Evolutionary conservation across 1,139 yeast genomes (phyloP).

Genomic region (Geotrichum restrictum): DNA sequence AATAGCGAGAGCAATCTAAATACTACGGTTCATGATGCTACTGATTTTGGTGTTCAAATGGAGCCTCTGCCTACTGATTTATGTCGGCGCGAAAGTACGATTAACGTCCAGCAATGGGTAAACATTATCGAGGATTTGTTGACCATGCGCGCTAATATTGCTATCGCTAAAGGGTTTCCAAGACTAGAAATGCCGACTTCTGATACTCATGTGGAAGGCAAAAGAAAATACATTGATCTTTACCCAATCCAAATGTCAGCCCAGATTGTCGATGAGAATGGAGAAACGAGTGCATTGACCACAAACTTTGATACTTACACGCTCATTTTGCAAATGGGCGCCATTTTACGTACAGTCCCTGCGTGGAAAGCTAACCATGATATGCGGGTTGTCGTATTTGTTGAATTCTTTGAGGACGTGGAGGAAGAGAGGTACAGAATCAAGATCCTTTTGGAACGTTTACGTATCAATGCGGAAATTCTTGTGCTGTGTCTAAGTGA

Average conservation of each 20-base stretch:
- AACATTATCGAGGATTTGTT: slow-evolving; percentile 85
- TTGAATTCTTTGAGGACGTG: slow-evolving; percentile 68
- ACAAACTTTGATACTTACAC: slow-evolving; percentile 95
- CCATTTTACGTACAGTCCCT: slow-evolving; percentile 86
- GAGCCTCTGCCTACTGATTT: slow-evolving; percentile 69
- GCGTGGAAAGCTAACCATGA: slow-evolving; percentile 78
- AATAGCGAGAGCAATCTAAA: not conserved
- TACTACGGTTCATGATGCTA: not conserved
- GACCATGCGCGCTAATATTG: slow-evolving; percentile 90
- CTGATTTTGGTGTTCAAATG: slow-evolving; percentile 26
- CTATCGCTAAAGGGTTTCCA: slow-evolving; percentile 84
- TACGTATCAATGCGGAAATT: slow-evolving; percentile 78
- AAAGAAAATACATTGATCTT: slow-evolving; percentile 58
- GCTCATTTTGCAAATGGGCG: slow-evolving; percentile 84
- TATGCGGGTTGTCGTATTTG: slow-evolving; percentile 82
- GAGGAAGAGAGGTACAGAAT: slow-evolving; percentile 65
- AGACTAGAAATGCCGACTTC: slow-evolving; percentile 52
- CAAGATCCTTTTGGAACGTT: slow-evolving; percentile 56
- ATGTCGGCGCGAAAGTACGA: slow-evolving; percentile 66
- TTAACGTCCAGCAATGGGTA: slow-evolving; percentile 81
- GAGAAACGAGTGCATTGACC: slow-evolving; percentile 63
- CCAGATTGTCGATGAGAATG: slow-evolving; percentile 58
- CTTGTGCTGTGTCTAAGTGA: slow-evolving; percentile 63
- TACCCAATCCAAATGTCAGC: slow-evolving; percentile 97
- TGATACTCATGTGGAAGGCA: slow-evolving; percentile 2